A percentile compares a stretch with the other conserved stretches of the same genome.
phyloP scores from a whole-genome alignment of 163 green algal species.

The Chlamydomonas reinhardtii region DNA sequence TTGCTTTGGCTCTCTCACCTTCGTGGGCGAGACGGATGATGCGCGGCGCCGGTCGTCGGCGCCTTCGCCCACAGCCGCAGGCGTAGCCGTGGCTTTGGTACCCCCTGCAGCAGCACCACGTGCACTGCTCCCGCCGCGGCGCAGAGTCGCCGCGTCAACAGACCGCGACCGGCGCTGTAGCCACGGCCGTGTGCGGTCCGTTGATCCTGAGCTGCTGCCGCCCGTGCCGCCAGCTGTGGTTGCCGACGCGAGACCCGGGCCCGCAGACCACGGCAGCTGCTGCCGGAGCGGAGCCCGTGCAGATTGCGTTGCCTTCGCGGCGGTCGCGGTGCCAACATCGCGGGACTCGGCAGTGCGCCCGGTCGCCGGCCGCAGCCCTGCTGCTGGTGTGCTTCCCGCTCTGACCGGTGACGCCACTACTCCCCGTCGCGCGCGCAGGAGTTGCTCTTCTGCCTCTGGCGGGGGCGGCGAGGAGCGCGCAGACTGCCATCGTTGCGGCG shows the following conservation, averaged over 20 bases:
- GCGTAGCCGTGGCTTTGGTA: too few relatives aligned
- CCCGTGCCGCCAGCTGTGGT: too few relatives aligned
- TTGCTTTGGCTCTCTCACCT: neutral
- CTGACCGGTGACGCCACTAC: neutral
- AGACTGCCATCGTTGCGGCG: constrained; percentile 17
- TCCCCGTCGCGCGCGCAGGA: neutral
- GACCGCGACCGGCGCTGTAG: constrained; percentile 1
- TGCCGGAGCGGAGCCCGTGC: too few relatives aligned
- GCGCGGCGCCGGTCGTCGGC: neutral
- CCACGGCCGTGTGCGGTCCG: too few relatives aligned
- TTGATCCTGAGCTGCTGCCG: neutral
- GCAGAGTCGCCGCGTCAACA: constrained; percentile 1
- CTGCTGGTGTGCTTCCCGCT: neutral
- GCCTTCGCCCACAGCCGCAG: too few relatives aligned
- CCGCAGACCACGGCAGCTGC: too few relatives aligned
- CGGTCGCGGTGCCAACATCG: too few relatives aligned
- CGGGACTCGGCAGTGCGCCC: too few relatives aligned
- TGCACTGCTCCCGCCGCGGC: neutral
- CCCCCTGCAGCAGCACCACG: too few relatives aligned
- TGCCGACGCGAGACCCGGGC: too few relatives aligned
- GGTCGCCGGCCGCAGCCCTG: neutral
- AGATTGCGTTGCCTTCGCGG: too few relatives aligned
- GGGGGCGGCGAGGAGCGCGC: constrained; percentile 10
- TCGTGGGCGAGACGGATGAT: neutral
- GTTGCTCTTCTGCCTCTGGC: neutral